Percentiles rank a stretch among this genome's conserved stretches.
These are phyloP conservation scores for Rosa chinensis DNA, from an alignment of 306 rosid genomes.

Conservation along the genomic window DNA sequence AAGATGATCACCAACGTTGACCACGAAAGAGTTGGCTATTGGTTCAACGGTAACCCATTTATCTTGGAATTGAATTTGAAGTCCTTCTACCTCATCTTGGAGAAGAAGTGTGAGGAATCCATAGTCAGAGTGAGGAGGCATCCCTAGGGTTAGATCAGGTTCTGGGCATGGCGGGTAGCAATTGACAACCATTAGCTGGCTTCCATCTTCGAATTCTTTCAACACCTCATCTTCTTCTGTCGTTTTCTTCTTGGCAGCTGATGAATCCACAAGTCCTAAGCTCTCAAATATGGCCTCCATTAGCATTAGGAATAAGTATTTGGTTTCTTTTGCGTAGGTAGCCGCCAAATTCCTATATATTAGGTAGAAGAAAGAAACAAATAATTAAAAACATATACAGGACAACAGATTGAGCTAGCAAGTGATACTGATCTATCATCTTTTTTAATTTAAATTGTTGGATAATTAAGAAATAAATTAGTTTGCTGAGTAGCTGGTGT, in stretches of 20 bases:
- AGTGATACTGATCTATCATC: background rate
- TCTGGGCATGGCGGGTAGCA: constrained; percentile 87
- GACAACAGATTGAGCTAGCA: background rate
- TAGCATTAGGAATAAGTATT: constrained; percentile 45
- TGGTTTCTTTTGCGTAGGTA: constrained; percentile 66
- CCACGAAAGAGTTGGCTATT: constrained; percentile 62
- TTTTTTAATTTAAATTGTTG: background rate
- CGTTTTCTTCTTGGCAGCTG: constrained; percentile 10
- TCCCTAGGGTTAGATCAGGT: constrained; percentile 87
- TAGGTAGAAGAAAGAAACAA: background rate
- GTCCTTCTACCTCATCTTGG: constrained; percentile 77
- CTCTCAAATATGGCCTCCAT: constrained; percentile 72
- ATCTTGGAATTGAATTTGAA: constrained; percentile 63
- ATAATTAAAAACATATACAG: background rate
- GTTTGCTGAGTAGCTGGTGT: background rate
- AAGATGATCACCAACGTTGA: constrained; percentile 91
- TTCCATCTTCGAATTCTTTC: constrained; percentile 65
- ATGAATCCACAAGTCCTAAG: constrained; percentile 45
- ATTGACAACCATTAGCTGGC: constrained; percentile 84
- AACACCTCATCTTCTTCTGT: constrained; percentile 34
- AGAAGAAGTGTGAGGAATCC: constrained; percentile 87
- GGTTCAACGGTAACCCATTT: constrained; percentile 84
- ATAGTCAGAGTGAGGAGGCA: constrained; percentile 95
- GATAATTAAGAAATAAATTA: background rate
- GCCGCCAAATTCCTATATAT: constrained; percentile 48